Evolutionary conservation across 31 red algal genomes (phyloP), one percentile per base, ranked within the genome.

Genomic region (Asparagopsis taxiformis): DNA sequence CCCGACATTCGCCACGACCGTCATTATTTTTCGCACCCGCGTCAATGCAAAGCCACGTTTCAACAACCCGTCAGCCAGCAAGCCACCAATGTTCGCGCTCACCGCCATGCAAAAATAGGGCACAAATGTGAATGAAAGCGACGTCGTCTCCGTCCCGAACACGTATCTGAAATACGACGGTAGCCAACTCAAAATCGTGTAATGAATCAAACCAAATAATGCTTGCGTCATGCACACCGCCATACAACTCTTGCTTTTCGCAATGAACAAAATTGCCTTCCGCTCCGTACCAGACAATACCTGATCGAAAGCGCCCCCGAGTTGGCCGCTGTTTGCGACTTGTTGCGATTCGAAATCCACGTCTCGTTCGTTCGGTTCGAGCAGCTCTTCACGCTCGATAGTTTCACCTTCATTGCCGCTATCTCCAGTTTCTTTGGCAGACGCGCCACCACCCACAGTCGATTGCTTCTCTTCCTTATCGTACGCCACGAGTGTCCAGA

Each of bases 21-120:
- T 77, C 31, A 89, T 48, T 1, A 37, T 28, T 37, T 80, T 79
- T 32, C 85, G 65, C 22, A 68, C 74, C 15, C 38, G 33, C 29
- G 69, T 66, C 8, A 80, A 34, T 19, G 74, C 8, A 22, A 74
- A 66, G 28, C 85, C 85, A 16, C 51, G 22, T 4, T 35, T 36
- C 35, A 80, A n/a, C 4, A 89, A 66, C n/a, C 53, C 28, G 66
- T 89, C 85, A n/a, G 75, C 85, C 9, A 74, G 31, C 38, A 63
- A 63, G 33, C 85, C 85, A 38, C 85, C 85, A 4, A 79, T 51
- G 60, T 74, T 73, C 35, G 62, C 59, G 21, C 48, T 56, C 16
- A 89, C 13, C 13, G 74, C 85, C 85, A 89, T 89, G 17, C 66
- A 55, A 25, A 89, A 49, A 36, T 89, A 89, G 9, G 75, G 85